Conservation (phyloP, 1,284 basidiomycete species). For the Lignosus rhinocerotis region DNA sequence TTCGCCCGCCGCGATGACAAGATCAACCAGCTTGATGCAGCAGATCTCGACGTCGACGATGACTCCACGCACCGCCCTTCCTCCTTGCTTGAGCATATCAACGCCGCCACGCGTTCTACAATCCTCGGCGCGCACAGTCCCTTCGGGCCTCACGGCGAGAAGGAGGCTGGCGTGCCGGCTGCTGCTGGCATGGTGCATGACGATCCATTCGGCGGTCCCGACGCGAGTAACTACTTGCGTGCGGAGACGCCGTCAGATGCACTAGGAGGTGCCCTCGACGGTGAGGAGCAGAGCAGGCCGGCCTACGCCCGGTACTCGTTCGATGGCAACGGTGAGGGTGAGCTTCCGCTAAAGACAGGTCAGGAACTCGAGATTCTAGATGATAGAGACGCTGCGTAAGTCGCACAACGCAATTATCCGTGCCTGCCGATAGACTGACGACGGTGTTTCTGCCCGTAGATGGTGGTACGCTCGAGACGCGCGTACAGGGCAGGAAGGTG, state of each 20-base stretch:
- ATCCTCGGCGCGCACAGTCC: conserved; percentile 63
- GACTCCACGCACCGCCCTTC: conserved; percentile 77
- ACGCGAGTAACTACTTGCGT: conserved; percentile 71
- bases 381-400: conserved; percentile 78
- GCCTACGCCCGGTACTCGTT: conserved; percentile 81
- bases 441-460: conserved; percentile 41
- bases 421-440: not conserved
- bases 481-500: conserved; percentile 77
- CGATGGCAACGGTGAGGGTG: conserved; percentile 75
- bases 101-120: conserved; percentile 79
- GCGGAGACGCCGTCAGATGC: conserved; percentile 80
- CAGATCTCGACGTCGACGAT: conserved; percentile 71
- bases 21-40: conserved; percentile 55
- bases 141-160: conserved; percentile 50
- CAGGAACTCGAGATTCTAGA: conserved; percentile 75
- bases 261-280: conserved; percentile 56
- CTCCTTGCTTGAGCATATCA: conserved; percentile 83
- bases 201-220: conserved; percentile 63
- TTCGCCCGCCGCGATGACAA: conserved; percentile 78
- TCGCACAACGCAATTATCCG: conserved; percentile 24
- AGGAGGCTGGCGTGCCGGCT: conserved; percentile 45
- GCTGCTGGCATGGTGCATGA: conserved; percentile 37
- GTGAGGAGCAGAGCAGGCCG: conserved; percentile 68
- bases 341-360: conserved; percentile 69
- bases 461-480: conserved; percentile 92